These are phyloP conservation scores for Pseudogymnoascus sp. DNA, from an alignment of 2,329 filamentous ascomycete species.

Conservation along the genomic window DNA sequence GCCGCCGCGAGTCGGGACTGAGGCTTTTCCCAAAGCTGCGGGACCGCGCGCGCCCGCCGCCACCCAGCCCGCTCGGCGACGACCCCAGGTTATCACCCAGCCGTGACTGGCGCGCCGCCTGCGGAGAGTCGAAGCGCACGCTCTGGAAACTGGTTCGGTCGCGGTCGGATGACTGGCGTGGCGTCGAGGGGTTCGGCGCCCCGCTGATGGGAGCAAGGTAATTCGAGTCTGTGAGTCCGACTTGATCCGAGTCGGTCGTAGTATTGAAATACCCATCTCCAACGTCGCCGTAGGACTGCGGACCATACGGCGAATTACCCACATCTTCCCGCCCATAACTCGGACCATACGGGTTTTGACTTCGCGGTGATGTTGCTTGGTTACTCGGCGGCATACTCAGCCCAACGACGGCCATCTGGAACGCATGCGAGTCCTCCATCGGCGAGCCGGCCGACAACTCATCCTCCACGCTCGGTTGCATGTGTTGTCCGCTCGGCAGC, in stretches of 20 bases:
- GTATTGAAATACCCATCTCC: slow-evolving; percentile 27
- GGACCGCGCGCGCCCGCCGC: slow-evolving; percentile 39
- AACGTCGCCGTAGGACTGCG: slow-evolving; percentile 19
- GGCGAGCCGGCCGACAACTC: slow-evolving; percentile 20
- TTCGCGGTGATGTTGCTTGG: slow-evolving; percentile 23
- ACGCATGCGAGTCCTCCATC: slow-evolving; percentile 25
- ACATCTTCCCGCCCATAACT: slow-evolving; percentile 23
- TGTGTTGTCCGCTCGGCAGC: slow-evolving; percentile 13
- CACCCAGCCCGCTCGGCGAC: slow-evolving; percentile 13
- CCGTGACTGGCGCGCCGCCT: slow-evolving; percentile 26
- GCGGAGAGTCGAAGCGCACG: slow-evolving; percentile 39
- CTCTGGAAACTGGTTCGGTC: slow-evolving; percentile 40
- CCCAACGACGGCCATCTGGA: slow-evolving; percentile 21
- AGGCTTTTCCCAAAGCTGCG: slow-evolving; percentile 51
- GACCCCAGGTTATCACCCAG: slow-evolving; percentile 50
- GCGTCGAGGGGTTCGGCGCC: slow-evolving; percentile 28
- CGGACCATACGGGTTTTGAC: slow-evolving; percentile 26
- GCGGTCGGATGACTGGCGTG: slow-evolving; percentile 39
- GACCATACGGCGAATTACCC: slow-evolving; percentile 20
- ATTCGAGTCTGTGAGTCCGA: slow-evolving; percentile 49
- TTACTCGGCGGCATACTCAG: slow-evolving; percentile 11
- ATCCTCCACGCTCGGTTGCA: slow-evolving; percentile 16
- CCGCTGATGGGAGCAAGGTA: slow-evolving; percentile 50
- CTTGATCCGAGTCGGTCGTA: slow-evolving; percentile 44
- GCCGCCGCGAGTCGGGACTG: slow-evolving; percentile 38